Conservation (phyloP, 352 stramenopile genomes). For the Hyphochytrium catenoides region DNA sequence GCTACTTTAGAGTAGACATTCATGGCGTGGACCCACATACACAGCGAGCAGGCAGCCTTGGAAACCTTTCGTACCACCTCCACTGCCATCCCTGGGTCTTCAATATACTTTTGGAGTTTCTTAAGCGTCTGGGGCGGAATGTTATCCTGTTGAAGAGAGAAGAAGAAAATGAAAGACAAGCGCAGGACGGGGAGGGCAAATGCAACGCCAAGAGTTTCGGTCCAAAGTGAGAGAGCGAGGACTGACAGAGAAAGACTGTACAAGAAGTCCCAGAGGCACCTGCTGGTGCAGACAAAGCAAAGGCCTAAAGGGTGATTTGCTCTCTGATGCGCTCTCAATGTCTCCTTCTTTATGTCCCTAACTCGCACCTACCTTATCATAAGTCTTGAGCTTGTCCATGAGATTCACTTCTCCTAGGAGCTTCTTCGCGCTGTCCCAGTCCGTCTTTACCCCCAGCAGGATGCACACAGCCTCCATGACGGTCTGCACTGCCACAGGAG, state of each 20-base stretch:
- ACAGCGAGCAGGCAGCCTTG: conserved; percentile 64
- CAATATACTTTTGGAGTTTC: conserved; percentile 58
- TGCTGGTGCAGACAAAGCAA: no score
- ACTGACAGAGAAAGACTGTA: no score
- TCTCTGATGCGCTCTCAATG: no score
- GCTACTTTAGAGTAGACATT: conserved; percentile 81
- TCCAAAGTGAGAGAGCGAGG: no score
- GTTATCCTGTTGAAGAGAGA: no score
- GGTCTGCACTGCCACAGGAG: conserved; percentile 64
- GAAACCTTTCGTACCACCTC: conserved; percentile 77
- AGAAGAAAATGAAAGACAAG: no score
- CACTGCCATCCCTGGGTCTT: conserved; percentile 55
- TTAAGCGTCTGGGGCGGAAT: conserved; percentile 60
- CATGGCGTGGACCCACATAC: conserved; percentile 83
- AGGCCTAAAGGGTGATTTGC: no score
- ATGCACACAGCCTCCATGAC: conserved; percentile 86
- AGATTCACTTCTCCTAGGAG: conserved; percentile 59
- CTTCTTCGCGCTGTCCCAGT: conserved; percentile 76
- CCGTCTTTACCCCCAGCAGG: conserved; percentile 70
- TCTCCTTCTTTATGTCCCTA: no score
- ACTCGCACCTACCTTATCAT: no score
- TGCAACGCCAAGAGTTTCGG: no score
- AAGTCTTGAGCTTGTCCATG: conserved; percentile 66
- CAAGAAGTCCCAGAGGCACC: no score
- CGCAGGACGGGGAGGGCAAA: no score